Conservation (phyloP, 2,329 filamentous ascomycete species). For the Neopestalotiopsis sp. region DNA sequence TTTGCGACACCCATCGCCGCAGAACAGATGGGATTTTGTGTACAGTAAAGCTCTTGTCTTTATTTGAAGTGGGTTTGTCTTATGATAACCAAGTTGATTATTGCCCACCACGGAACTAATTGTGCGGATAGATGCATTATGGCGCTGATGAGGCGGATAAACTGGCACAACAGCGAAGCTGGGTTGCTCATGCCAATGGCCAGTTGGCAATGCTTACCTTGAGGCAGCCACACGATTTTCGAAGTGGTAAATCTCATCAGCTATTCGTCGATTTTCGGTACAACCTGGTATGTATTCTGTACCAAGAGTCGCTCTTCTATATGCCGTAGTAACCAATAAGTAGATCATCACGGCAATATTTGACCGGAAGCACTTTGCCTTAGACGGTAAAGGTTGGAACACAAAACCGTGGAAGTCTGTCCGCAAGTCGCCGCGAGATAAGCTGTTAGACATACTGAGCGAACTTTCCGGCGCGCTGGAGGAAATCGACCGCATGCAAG, state of each 20-base stretch:
- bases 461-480: neutral
- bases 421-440: neutral
- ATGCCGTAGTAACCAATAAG: neutral
- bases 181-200: neutral
- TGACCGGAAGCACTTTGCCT: neutral
- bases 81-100: neutral
- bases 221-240: neutral
- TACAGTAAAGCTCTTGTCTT: conserved; percentile 5
- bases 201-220: neutral
- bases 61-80: neutral
- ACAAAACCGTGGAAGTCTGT: neutral
- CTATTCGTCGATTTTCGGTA: neutral
- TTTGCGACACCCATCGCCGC: neutral
- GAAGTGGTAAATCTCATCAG: neutral
- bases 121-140: conserved; percentile 1
- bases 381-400: neutral
- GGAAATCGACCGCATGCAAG: neutral
- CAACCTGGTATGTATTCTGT: neutral
- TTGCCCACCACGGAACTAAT: neutral
- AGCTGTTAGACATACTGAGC: neutral
- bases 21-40: neutral
- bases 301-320: neutral
- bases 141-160: neutral
- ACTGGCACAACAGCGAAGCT: neutral
- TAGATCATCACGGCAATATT: neutral